phyloP scores from a whole-genome alignment of 129 eudicot genomes.

The Lonicera japonica region DNA sequence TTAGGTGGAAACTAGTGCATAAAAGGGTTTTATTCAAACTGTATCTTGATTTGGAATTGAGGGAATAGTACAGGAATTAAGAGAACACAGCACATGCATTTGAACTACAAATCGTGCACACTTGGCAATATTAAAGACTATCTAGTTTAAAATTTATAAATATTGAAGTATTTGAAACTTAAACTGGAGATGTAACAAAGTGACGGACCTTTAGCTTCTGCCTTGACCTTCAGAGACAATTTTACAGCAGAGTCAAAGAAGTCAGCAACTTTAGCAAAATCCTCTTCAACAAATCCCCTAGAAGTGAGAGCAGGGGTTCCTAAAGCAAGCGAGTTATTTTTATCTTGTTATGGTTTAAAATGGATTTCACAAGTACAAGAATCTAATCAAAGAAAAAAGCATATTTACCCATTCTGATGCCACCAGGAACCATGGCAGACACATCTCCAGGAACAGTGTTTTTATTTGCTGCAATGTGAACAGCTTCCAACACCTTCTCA shows the following conservation, averaged over 20 bases:
- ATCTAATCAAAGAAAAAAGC: background rate
- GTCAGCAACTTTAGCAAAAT: constrained; percentile 94
- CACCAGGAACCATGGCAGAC: constrained; percentile 99
- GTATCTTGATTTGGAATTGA: no score
- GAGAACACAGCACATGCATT: no score
- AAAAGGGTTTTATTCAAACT: no score
- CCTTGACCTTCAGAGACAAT: constrained; percentile 79
- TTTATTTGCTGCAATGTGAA: constrained; percentile 95
- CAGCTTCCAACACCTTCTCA: constrained; percentile 96
- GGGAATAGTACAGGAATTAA: no score
- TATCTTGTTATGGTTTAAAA: background rate
- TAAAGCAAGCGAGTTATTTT: constrained; percentile 14
- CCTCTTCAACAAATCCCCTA: constrained; percentile 94
- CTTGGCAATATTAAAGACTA: background rate
- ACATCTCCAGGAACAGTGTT: constrained; percentile 99
- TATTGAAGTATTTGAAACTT: background rate
- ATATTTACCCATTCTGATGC: constrained; percentile 85
- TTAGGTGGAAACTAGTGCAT: no score
- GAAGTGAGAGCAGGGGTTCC: constrained; percentile 99
- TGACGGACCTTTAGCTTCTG: constrained; percentile 57
- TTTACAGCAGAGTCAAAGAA: constrained; percentile 90
- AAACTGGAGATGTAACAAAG: background rate
- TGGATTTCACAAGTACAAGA: background rate
- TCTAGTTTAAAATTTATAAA: background rate
- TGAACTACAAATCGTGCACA: no score